These are phyloP conservation scores for Wickerhamiella hasegawae DNA, from an alignment of 805 yeast genomes.

Conservation along the genomic window DNA sequence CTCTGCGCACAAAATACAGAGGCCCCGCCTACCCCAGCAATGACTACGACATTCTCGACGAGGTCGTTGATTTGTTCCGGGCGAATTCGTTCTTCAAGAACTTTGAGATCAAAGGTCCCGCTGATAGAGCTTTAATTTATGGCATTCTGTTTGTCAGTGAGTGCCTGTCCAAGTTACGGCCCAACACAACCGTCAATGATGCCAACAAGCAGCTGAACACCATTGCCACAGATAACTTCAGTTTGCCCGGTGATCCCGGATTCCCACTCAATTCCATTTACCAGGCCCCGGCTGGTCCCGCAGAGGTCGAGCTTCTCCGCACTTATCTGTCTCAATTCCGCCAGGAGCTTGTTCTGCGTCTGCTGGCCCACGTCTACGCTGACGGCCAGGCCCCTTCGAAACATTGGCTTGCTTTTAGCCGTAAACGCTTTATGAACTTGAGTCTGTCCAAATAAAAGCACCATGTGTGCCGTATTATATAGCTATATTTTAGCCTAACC, in stretches of 20 bases:
- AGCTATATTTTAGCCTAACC: not conserved
- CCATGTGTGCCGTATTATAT: too few relatives aligned
- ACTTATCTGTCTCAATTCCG: constrained; percentile 81
- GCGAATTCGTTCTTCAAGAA: constrained; percentile 94
- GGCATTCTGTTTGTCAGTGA: constrained; percentile 84
- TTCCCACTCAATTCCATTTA: constrained; percentile 79
- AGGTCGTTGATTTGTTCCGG: constrained; percentile 75
- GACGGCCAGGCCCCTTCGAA: constrained; percentile 51
- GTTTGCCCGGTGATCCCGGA: constrained; percentile 89
- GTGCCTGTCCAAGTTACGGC: constrained; percentile 49
- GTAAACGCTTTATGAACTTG: constrained; percentile 92
- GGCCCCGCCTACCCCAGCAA: constrained; percentile 80
- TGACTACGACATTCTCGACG: constrained; percentile 86
- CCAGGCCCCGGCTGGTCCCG: constrained; percentile 54
- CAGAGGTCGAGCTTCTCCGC: constrained; percentile 65
- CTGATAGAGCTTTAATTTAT: constrained; percentile 83
- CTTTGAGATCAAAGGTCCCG: constrained; percentile 90
- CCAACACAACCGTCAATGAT: constrained; percentile 27
- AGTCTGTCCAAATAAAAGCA: constrained; percentile 31
- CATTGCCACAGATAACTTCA: constrained; percentile 71
- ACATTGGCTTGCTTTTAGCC: constrained; percentile 89
- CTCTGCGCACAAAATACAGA: constrained; percentile 66
- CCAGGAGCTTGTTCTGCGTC: constrained; percentile 76
- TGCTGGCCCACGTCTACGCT: constrained; percentile 52
- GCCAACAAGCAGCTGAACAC: constrained; percentile 47